A percentile compares a stretch with the other conserved stretches of the same genome.
Evolutionary conservation across 1,284 basidiomycete species (phyloP).

Genomic region (Phlebopus sp.): DNA sequence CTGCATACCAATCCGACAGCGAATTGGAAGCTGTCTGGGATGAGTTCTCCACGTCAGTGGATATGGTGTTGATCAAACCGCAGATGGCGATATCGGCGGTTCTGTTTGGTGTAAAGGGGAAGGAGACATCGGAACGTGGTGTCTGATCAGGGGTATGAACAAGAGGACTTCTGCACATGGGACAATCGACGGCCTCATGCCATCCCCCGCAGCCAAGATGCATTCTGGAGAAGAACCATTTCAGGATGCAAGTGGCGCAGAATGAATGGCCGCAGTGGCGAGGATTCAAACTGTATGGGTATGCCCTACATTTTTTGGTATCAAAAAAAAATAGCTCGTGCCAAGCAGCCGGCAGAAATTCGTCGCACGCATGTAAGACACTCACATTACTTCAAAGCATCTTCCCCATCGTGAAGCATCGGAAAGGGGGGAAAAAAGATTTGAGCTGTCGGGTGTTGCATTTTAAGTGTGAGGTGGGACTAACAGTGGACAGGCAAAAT

Average conservation of each 20-base stretch:
- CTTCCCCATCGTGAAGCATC: conserved; percentile 18
- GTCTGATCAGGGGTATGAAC: conserved; percentile 46
- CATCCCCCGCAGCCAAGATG: conserved; percentile 59
- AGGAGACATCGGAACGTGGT: conserved; percentile 48
- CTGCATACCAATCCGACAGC: conserved; percentile 46
- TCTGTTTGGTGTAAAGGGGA: conserved; percentile 62
- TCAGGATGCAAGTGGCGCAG: conserved; percentile 60
- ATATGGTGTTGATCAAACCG: conserved; percentile 46
- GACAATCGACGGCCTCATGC: conserved; percentile 65
- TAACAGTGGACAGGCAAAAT: conserved; percentile 41
- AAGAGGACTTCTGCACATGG: conserved; percentile 56
- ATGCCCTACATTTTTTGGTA: conserved; percentile 38
- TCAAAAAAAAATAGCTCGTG: conserved; percentile 27
- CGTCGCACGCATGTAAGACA: conserved; percentile 2
- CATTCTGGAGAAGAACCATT: conserved; percentile 64
- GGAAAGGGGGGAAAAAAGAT: too few relatives aligned
- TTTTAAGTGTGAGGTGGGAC: conserved; percentile 6
- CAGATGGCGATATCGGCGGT: conserved; percentile 49
- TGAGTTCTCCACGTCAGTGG: conserved; percentile 11
- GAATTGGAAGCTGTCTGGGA: conserved; percentile 6
- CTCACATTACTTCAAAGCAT: conserved; percentile 43
- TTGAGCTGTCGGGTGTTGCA: conserved; percentile 11
- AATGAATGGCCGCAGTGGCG: conserved; percentile 62
- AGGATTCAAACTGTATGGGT: conserved; percentile 56
- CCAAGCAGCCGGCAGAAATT: conserved; percentile 6